A percentile compares a stretch with the other conserved stretches of the same genome.
Conservation (phyloP, 305 asterid species). For the Fraxinus baroniana region DNA sequence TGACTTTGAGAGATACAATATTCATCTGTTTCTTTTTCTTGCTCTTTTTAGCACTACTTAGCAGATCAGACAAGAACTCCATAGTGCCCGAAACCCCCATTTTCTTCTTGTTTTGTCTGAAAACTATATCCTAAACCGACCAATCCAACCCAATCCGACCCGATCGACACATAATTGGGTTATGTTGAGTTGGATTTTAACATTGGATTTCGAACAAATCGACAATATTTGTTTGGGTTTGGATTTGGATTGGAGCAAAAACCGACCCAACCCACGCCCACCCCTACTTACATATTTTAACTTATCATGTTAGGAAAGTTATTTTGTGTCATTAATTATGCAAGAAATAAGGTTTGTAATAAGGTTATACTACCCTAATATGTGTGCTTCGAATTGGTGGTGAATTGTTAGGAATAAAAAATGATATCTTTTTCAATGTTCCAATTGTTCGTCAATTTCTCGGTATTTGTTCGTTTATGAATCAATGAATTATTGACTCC, state of each 20-base stretch:
- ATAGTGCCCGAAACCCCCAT: constrained; percentile 82
- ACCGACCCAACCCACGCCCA: too few relatives aligned
- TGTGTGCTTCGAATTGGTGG: background rate
- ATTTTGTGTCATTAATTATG: too few relatives aligned
- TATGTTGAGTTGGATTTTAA: too few relatives aligned
- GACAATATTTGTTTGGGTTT: too few relatives aligned
- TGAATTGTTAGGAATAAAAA: background rate
- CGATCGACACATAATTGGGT: too few relatives aligned
- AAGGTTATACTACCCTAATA: background rate
- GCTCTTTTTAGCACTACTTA: constrained; percentile 41
- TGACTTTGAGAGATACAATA: constrained; percentile 58
- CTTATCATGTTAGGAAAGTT: too few relatives aligned
- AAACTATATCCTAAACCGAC: too few relatives aligned
- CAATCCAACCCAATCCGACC: too few relatives aligned
- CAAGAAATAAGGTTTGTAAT: background rate
- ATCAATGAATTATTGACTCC: background rate
- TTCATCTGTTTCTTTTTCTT: constrained; percentile 61
- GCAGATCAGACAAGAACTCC: constrained; percentile 63
- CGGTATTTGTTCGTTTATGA: background rate
- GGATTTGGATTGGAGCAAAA: too few relatives aligned
- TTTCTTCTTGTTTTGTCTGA: background rate
- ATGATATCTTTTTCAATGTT: too few relatives aligned
- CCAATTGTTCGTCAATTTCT: background rate
- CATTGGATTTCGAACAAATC: too few relatives aligned
- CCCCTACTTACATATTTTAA: too few relatives aligned